A percentile compares a stretch with the other conserved stretches of the same genome.
These are phyloP conservation scores for Zizania latifolia DNA, from an alignment of 176 grass and related monocot genomes.

Conservation along the genomic window DNA sequence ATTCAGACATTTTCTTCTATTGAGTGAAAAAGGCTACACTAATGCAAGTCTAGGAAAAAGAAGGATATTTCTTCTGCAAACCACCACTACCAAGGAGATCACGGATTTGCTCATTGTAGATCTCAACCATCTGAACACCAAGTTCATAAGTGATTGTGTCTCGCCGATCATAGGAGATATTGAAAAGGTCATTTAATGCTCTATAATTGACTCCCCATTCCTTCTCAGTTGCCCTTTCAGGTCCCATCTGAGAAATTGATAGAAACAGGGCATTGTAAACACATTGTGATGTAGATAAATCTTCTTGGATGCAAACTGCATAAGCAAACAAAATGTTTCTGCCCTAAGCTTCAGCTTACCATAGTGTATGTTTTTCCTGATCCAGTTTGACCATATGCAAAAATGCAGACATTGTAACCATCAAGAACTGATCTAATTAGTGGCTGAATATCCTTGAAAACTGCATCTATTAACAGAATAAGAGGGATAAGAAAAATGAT, in stretches of 20 bases:
- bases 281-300: neutral
- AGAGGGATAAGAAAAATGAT: conserved; percentile 23
- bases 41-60: conserved; percentile 31
- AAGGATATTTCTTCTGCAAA: conserved; percentile 90
- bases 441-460: conserved; percentile 78
- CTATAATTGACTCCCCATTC: conserved; percentile 87
- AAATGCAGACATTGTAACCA: conserved; percentile 97
- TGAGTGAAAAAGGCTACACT: conserved; percentile 11
- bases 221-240: conserved; percentile 57
- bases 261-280: conserved; percentile 23
- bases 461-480: conserved; percentile 51
- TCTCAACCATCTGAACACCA: conserved; percentile 91
- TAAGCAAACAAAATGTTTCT: conserved; percentile 6
- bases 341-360: conserved; percentile 41
- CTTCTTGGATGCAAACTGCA: conserved; percentile 4
- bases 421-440: conserved; percentile 86
- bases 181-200: conserved; percentile 83
- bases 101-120: conserved; percentile 93
- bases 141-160: conserved; percentile 67
- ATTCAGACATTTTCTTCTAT: neutral
- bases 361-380: conserved; percentile 96
- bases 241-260: conserved; percentile 53
- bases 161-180: conserved; percentile 55
- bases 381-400: conserved; percentile 97
- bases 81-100: conserved; percentile 73